Base-by-base conservation (phyloP, 2,329 filamentous ascomycete species). In the Venturia asperata region DNA sequence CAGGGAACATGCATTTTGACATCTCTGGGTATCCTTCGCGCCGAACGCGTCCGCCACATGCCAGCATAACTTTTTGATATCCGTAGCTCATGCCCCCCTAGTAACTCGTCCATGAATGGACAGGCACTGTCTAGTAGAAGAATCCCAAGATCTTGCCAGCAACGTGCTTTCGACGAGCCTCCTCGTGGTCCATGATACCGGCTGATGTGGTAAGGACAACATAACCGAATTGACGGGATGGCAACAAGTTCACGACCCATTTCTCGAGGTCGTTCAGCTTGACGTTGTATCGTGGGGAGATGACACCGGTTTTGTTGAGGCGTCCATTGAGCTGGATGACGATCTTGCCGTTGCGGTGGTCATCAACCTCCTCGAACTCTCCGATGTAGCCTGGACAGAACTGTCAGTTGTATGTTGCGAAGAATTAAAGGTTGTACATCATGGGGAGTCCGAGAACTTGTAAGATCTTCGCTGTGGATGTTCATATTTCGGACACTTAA, bases 131-230 rank as follows among this genome's bases (percentile, higher is more conserved):
- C 79, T 94, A 97, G 87, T 97, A 97, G 87, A 97, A 97, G 89
- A 97, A 99, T 76, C 94, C 94, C 75, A 97, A 91, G 82, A 99
- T 91, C 88, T 99, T 99, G 83, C 94, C 94, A 74, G 93, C 88
- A 78, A 97, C 94, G 85, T 99, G 94, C 88, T 97, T 97, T 81
- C 94, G 87, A 79, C 94, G 86, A 73, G 94, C 94, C 88, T 99
- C 94, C 86, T 99, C 94, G 85, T 99, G 94, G 85, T 99, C 94
- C 93, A 99, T 97, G 82, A 99, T 99, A 81, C 94, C 94, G 70
- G 94, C 92, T 68, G 92, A 97, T 82, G 94, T 99, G 81, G 94
- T 99, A 76, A 99, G 89, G 82, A 99, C 92, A 77, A 99, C 91
- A 84, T 92, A 97, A 77, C 94, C 94, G 86, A 99, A 99, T 84